Base-by-base conservation (phyloP, 2,329 filamentous ascomycete species). In the Stachybotrys chartarum region DNA sequence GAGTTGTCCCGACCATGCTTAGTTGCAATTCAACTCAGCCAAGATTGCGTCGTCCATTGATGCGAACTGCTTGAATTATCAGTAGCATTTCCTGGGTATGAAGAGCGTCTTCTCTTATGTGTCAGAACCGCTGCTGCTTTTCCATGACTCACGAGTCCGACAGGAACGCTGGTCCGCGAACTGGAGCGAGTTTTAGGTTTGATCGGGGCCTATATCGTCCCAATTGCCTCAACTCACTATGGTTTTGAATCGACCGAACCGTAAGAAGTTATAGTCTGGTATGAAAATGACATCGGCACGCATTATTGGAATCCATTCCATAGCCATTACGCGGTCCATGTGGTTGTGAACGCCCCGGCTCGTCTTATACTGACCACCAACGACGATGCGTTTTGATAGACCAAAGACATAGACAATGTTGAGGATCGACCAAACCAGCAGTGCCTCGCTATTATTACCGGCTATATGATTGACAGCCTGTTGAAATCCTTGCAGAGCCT, bases 251-350 rank as follows among this genome's bases (percentile, higher is more conserved):
- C 54, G 59, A 0, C 60, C 55, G 7, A 30, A 24, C 5, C 50
- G 51, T 7, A 62, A 14, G 24, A 18, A 18, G 1, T 54, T 49
- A 30, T 60, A 53, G 4, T 51, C 48, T 3, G 58, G 59, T 3
- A 3, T 31, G 6, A 62, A 32, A 7, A 63, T 50, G 17, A 57
- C 59, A 1, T 59, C 49, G 30, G 62, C 61, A 11, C 56, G 59
- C 6, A 60, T 51, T 59, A 62, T 63, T 3, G 58, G 56, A 18
- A 62, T 60, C 59, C 58, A 60, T 16, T 62, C 61, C 2, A 53
- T 39, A 11, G 60, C 59, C 4, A 63, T 53, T 1, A 60, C 46
- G 5, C 54, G 55, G 16, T 60, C 58, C 10, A 31, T 30, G 8
- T 50, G 12, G 14, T 18, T 30, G 10, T 24, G 17, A n/a, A 30